phyloP scores from a whole-genome alignment of 495 filamentous ascomycete genomes.

The Penicillium crystallinum region DNA sequence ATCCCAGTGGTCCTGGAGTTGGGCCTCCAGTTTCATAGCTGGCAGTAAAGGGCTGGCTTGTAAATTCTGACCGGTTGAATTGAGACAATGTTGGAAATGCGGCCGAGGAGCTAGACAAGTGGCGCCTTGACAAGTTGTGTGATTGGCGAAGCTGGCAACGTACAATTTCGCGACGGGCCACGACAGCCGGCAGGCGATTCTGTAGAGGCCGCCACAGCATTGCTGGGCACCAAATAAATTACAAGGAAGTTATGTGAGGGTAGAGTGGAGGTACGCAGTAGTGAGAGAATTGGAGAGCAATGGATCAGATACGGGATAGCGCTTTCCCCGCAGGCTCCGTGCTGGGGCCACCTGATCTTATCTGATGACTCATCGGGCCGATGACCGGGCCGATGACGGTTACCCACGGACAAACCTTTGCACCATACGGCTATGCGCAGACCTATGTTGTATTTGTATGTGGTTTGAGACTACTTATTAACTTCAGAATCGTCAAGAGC shows the following conservation, averaged over 20 bases:
- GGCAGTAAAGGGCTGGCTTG: constrained; percentile 61
- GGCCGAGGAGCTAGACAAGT: constrained; percentile 27
- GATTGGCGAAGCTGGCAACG: constrained; percentile 13
- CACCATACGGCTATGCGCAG: no score
- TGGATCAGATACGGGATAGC: constrained; percentile 22
- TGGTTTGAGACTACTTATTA: no score
- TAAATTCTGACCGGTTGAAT: constrained; percentile 59
- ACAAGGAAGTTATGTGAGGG: neutral
- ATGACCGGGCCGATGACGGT: neutral
- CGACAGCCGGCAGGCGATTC: constrained; percentile 13
- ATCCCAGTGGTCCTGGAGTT: constrained; percentile 52
- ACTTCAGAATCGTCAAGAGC: no score
- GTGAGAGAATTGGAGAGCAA: neutral
- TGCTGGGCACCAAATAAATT: neutral
- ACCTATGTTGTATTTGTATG: no score
- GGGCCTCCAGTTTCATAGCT: constrained; percentile 69
- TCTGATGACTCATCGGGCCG: constrained; percentile 23
- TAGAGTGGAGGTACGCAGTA: neutral
- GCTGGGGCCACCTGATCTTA: constrained; percentile 19
- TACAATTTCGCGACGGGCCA: constrained; percentile 11
- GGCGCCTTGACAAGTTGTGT: constrained; percentile 8
- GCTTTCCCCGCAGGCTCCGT: constrained; percentile 25
- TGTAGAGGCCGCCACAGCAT: constrained; percentile 23
- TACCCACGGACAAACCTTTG: neutral
- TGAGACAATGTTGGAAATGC: constrained; percentile 44